Evolutionary conservation across 2,329 filamentous ascomycete species (phyloP).

Genomic region (Phoma sp.): DNA sequence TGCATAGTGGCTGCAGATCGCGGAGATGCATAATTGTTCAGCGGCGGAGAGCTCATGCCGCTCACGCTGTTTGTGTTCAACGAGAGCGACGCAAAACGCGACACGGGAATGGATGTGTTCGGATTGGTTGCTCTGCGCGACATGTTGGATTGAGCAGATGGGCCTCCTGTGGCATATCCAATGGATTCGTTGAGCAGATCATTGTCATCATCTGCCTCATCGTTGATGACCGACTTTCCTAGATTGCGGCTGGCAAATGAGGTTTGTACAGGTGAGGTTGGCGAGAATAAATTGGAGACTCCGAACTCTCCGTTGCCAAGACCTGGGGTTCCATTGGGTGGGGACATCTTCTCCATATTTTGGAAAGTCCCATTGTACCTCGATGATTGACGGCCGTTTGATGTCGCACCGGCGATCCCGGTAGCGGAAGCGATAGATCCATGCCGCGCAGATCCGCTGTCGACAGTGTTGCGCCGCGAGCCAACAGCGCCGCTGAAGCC

Average conservation of each 20-base stretch:
- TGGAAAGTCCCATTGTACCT: constrained; percentile 69
- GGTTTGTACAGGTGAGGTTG: constrained; percentile 75
- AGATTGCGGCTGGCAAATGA: constrained; percentile 65
- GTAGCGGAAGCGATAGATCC: constrained; percentile 55
- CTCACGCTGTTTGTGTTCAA: constrained; percentile 66
- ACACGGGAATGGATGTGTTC: constrained; percentile 72
- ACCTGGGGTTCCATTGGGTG: constrained; percentile 61
- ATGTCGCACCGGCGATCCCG: constrained; percentile 49
- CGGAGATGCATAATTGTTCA: constrained; percentile 56
- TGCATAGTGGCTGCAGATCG: constrained; percentile 57
- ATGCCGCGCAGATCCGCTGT: constrained; percentile 53
- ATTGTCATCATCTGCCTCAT: constrained; percentile 73
- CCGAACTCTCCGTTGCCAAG: constrained; percentile 65
- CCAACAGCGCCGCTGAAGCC: constrained; percentile 45
- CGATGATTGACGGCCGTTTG: constrained; percentile 58
- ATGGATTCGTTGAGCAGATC: constrained; percentile 74
- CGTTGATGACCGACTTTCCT: constrained; percentile 76
- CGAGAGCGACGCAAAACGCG: constrained; percentile 72
- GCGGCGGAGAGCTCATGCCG: constrained; percentile 59
- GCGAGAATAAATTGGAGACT: constrained; percentile 71
- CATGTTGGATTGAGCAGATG: constrained; percentile 53
- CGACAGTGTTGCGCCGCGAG: constrained; percentile 62
- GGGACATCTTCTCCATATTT: constrained; percentile 65
- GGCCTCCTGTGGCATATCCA: constrained; percentile 74
- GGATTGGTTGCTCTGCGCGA: constrained; percentile 74